Evolutionary conservation across 345 rosid genomes (phyloP), one percentile per base, ranked within the genome.

Genomic region (Brassica rapa): DNA sequence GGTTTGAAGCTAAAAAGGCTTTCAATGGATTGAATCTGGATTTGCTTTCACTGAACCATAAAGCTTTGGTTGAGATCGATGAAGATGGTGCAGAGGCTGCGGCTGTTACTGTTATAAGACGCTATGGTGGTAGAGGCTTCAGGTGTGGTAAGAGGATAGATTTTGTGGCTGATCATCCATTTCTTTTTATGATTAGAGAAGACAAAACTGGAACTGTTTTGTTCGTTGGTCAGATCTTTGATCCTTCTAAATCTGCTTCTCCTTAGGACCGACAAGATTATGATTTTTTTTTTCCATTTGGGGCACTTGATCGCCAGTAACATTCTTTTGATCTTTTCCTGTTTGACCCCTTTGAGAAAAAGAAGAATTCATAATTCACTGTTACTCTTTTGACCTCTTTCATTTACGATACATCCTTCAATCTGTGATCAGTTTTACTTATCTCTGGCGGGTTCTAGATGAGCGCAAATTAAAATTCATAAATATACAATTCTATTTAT

Each of bases 91-190:
- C 62, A 7, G 73, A 70, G 32, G 73, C 73, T 53, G 63, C 25
- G 4, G 41, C 43, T 7, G 56, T 41, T 11, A 21, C 56, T 51
- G 43, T 1, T 49, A 1, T 14, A 27, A 27, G 30, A 27, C 4
- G 30, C 49, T 5, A 6, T 1, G 56, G 19, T 49, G 56, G 56
- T 49, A 14, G 6, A 49, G 19, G 19, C 6, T 5, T 14, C 32
- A 19, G 9, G 6, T 0, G 27, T n/a, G 59, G 30, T n/a, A 35
- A 21, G 10, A 68, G 2, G 61, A 63, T 64, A 27, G 32, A 74
- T 33, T 74, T 63, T 53, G 71, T 74, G 23, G 71, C 62, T 6
- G 77, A 74, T 23, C 77, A 74, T 74, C 77, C 77, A 32, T 74
- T 63, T 33, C 8, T 74, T 49, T 49, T 74, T 46, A 11, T 49